Conservation (phyloP, 2,329 filamentous ascomycete genomes). For the Talaromyces piceae region DNA sequence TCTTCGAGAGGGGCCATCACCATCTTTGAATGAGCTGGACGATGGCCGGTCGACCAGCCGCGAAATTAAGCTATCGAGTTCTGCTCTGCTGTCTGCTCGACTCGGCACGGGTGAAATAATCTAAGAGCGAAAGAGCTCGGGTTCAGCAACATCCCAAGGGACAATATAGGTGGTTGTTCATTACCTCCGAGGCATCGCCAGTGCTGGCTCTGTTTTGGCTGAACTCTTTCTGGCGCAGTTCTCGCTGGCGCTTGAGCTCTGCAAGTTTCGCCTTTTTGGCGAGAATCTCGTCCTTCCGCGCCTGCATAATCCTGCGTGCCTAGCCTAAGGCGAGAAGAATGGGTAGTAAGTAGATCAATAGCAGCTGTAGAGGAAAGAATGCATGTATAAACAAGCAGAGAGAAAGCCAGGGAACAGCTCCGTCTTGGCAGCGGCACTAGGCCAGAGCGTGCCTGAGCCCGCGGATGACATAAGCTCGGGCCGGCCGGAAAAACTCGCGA, state of each 20-base stretch:
- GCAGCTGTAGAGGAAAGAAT: too few species aligned
- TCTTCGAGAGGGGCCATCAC: conserved; percentile 39
- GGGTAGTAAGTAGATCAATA: too few species aligned
- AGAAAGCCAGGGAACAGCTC: conserved; percentile 18
- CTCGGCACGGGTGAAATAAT: conserved; percentile 63
- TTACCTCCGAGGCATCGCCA: conserved; percentile 66
- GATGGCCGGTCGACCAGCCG: conserved; percentile 70
- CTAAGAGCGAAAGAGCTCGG: conserved; percentile 27
- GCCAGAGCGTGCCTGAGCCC: neutral
- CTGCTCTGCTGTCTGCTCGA: conserved; percentile 58
- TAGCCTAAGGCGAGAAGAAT: neutral
- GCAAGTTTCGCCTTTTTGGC: conserved; percentile 96
- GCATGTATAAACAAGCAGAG: neutral
- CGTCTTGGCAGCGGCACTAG: conserved; percentile 6
- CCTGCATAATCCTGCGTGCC: conserved; percentile 38
- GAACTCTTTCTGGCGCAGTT: conserved; percentile 71
- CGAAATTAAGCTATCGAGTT: conserved; percentile 78
- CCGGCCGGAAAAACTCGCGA: conserved; percentile 38
- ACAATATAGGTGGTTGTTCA: conserved; percentile 18
- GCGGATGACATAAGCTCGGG: conserved; percentile 32
- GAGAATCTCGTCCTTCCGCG: conserved; percentile 90
- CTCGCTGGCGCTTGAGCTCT: conserved; percentile 87
- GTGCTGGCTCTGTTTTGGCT: conserved; percentile 61
- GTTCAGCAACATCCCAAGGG: neutral
- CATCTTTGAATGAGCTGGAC: conserved; percentile 56